Conservation (phyloP, 768 basidiomycete genomes). For the Boletus rubescentipes region DNA sequence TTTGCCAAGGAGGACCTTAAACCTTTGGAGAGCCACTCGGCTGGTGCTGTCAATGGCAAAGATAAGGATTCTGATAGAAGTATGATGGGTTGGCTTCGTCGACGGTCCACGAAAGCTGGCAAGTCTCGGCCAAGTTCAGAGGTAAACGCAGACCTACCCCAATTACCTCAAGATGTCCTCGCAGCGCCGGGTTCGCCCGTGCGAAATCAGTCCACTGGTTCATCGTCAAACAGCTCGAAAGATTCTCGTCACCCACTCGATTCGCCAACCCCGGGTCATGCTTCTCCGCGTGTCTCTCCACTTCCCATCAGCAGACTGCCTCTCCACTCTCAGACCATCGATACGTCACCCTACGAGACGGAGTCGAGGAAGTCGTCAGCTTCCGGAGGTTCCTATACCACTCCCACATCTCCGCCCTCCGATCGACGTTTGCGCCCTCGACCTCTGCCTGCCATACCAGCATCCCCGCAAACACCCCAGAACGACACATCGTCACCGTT, state of each 20-base stretch:
- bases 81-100: constrained; percentile 32
- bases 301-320: constrained; percentile 14
- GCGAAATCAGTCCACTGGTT: constrained; percentile 21
- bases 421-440: constrained; percentile 15
- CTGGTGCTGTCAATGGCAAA: constrained; percentile 28
- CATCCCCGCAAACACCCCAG: constrained; percentile 27
- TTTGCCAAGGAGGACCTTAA: constrained; percentile 22
- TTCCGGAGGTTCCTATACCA: constrained; percentile 10
- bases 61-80: constrained; percentile 45
- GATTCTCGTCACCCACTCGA: constrained; percentile 24
- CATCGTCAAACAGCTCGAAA: constrained; percentile 27
- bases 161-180: constrained; percentile 12
- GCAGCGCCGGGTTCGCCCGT: constrained; percentile 18
- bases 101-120: constrained; percentile 21
- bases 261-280: constrained; percentile 9
- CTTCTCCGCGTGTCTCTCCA: constrained; percentile 10
- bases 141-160: constrained; percentile 9
- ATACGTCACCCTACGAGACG: constrained; percentile 11
- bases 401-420: constrained; percentile 5
- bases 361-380: constrained; percentile 26
- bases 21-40: constrained; percentile 30
- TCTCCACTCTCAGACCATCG: neutral
- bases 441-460: constrained; percentile 29
- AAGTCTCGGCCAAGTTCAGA: constrained; percentile 28
- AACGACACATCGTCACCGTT: constrained; percentile 16